These are phyloP conservation scores for Glaciozyma antarctica DNA, from an alignment of 768 basidiomycete genomes.

Conservation along the genomic window DNA sequence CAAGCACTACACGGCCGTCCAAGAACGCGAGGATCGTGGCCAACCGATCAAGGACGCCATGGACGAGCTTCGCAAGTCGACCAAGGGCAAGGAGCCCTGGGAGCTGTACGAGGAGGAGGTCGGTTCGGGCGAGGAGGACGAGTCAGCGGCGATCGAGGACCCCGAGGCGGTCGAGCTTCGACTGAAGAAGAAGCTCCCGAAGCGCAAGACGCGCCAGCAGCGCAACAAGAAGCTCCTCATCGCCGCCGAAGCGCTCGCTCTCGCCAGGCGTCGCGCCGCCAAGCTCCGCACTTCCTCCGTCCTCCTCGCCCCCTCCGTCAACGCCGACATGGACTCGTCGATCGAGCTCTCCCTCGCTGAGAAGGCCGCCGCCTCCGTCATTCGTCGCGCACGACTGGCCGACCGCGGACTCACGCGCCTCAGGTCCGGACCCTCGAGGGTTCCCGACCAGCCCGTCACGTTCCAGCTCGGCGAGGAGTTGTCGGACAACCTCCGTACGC, in stretches of 20 bases:
- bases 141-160: slow-evolving; percentile 6
- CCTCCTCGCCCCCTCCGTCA: slow-evolving; percentile 37
- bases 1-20: slow-evolving; percentile 23
- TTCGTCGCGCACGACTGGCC: slow-evolving; percentile 20
- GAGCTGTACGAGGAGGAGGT: slow-evolving; percentile 31
- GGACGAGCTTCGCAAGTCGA: slow-evolving; percentile 5
- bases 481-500: slow-evolving; percentile 32
- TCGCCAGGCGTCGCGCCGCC: slow-evolving; percentile 19
- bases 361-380: slow-evolving; percentile 26
- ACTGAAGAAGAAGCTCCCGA: slow-evolving; percentile 17
- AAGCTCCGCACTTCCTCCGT: slow-evolving; percentile 30
- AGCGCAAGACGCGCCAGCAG: slow-evolving; percentile 30
- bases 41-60: slow-evolving; percentile 19
- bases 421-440: slow-evolving; percentile 30
- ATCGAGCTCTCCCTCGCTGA: slow-evolving; percentile 25
- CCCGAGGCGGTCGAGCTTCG: slow-evolving; percentile 19
- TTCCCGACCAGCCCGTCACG: slow-evolving; percentile 29
- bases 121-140: slow-evolving; percentile 28
- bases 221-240: slow-evolving; percentile 24
- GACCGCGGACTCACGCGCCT: slow-evolving; percentile 31
- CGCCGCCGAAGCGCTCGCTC: slow-evolving; percentile 10
- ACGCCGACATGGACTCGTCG: slow-evolving; percentile 38
- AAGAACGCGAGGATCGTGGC: slow-evolving; percentile 24
- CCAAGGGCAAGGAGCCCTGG: slow-evolving; percentile 17
- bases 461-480: slow-evolving; percentile 35